Evolutionary conservation across 2,329 filamentous ascomycete genomes (phyloP).

Genomic region (Ilyonectria sp.): DNA sequence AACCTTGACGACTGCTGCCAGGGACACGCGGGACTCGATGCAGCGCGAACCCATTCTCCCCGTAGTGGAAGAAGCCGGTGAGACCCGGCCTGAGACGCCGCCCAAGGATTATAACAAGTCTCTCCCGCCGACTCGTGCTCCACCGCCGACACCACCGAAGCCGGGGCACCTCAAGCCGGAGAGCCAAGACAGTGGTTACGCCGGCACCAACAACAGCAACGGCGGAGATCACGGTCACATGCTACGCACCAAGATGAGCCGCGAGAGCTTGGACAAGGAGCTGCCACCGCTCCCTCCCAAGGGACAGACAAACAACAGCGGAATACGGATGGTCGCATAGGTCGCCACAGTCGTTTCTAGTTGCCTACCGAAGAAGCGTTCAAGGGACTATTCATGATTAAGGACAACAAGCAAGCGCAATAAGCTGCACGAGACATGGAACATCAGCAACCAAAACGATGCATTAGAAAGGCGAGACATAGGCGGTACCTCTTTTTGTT

Average conservation of each 20-base stretch:
- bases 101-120: constrained; percentile 54
- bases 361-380: constrained; percentile 38
- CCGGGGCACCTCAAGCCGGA: constrained; percentile 57
- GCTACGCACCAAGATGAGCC: constrained; percentile 61
- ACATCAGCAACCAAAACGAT: constrained; percentile 45
- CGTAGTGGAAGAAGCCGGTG: constrained; percentile 91
- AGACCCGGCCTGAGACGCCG: constrained; percentile 58
- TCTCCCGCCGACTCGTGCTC: constrained; percentile 61
- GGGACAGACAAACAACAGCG: constrained; percentile 47
- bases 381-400: constrained; percentile 43
- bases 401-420: constrained; percentile 42
- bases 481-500: constrained; percentile 41
- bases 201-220: constrained; percentile 53
- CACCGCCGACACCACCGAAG: constrained; percentile 56
- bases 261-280: constrained; percentile 73
- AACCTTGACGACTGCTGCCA: constrained; percentile 61
- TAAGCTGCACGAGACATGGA: constrained; percentile 46
- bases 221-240: constrained; percentile 48
- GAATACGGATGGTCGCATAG: constrained; percentile 53
- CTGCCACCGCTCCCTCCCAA: constrained; percentile 69
- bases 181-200: constrained; percentile 65
- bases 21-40: constrained; percentile 69
- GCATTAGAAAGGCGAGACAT: constrained; percentile 50
- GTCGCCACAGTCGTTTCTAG: constrained; percentile 41
- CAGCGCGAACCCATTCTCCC: constrained; percentile 75